Percentiles rank a stretch among this genome's conserved stretches.
Conservation (phyloP, 1,284 basidiomycete genomes). For the Heterobasidion parviporum region DNA sequence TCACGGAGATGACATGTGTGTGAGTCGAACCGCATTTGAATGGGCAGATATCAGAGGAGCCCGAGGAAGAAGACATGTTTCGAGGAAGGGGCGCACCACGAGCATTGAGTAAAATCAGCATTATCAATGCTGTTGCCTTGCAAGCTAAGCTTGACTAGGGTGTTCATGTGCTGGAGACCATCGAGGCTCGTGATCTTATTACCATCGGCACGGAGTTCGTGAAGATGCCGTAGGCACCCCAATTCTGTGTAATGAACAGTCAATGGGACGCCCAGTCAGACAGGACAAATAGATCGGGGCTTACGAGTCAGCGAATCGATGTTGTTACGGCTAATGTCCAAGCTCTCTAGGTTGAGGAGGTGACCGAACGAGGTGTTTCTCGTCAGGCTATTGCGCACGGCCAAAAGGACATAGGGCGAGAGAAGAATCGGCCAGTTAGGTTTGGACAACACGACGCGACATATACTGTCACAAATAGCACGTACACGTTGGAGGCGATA, state of each 20-base stretch:
- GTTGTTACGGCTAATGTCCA: constrained; percentile 89
- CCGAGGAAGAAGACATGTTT: constrained; percentile 8
- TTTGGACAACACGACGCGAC: not conserved
- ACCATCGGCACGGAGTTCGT: constrained; percentile 83
- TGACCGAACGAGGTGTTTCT: constrained; percentile 87
- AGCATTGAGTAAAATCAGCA: constrained; percentile 54
- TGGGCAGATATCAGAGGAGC: not conserved
- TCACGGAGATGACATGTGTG: not conserved
- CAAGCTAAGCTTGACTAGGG: constrained; percentile 78
- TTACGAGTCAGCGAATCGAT: constrained; percentile 81
- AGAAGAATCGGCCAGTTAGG: not conserved
- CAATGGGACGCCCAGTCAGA: constrained; percentile 9
- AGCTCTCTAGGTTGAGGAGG: constrained; percentile 75
- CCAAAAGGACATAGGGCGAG: not conserved
- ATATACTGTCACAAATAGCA: constrained; percentile 8
- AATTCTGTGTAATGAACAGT: constrained; percentile 48
- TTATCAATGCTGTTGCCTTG: constrained; percentile 67
- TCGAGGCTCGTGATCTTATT: constrained; percentile 76
- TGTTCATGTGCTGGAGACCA: constrained; percentile 73
- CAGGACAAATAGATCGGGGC: constrained; percentile 20
- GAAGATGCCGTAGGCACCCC: constrained; percentile 76
- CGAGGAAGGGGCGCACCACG: constrained; percentile 49
- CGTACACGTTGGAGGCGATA: constrained; percentile 71
- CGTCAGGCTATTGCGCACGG: constrained; percentile 48
- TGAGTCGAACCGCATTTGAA: constrained; percentile 5